phyloP scores from a whole-genome alignment of 805 yeast genomes.

The Myxozyma monticola region DNA sequence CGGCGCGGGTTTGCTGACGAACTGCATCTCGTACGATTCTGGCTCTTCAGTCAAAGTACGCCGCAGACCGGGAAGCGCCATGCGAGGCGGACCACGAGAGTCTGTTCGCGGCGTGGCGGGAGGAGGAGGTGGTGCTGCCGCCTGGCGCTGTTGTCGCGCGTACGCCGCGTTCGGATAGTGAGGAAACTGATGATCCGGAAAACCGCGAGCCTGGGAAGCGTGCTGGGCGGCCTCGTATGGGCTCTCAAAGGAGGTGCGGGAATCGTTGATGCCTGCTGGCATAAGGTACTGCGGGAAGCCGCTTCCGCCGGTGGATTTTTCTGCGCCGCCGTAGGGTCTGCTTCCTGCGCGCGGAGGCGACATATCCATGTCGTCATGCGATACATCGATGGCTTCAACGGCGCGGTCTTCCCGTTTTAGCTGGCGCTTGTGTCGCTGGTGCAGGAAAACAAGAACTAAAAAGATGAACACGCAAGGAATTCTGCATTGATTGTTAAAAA shows the following conservation, averaged over 20 bases:
- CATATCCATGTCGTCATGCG: slow-evolving; percentile 36
- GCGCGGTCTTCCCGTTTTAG: slow-evolving; percentile 41
- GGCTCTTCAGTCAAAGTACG: neutral
- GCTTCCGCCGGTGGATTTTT: slow-evolving; percentile 1
- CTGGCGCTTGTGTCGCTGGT: slow-evolving; percentile 37
- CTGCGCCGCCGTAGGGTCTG: neutral
- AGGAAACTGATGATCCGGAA: neutral
- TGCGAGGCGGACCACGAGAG: neutral
- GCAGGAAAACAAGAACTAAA: slow-evolving; percentile 37
- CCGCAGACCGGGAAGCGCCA: neutral
- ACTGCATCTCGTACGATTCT: slow-evolving; percentile 23
- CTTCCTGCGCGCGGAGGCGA: slow-evolving; percentile 7
- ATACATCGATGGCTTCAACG: slow-evolving; percentile 41
- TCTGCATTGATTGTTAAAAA: slow-evolving; percentile 32
- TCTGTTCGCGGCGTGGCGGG: neutral
- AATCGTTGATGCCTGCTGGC: slow-evolving; percentile 12
- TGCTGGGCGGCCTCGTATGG: slow-evolving; percentile 20
- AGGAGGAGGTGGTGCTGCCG: slow-evolving; percentile 8
- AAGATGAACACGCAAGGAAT: slow-evolving; percentile 42
- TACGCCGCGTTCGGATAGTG: neutral
- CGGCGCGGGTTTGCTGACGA: slow-evolving; percentile 6
- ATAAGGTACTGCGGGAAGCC: slow-evolving; percentile 10
- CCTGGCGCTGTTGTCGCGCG: slow-evolving; percentile 2
- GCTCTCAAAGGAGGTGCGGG: slow-evolving; percentile 17
- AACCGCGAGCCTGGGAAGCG: neutral